Evolutionary conservation across 176 grass and related monocot genomes (phyloP).

Genomic region (Eragrostis nindensis): DNA sequence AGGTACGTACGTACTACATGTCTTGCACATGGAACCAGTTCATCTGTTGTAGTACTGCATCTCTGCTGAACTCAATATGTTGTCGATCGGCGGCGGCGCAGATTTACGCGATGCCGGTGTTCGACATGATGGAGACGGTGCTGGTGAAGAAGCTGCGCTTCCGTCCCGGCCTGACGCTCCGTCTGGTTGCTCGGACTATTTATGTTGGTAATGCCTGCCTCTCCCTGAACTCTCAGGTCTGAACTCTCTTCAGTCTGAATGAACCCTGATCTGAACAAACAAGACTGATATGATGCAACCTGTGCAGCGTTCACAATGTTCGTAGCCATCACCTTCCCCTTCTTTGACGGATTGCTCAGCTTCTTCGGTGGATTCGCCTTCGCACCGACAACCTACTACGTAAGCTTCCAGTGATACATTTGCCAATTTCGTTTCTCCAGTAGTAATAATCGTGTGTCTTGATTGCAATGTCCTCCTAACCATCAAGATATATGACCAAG

Average conservation of each 20-base stretch:
- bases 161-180: constrained; percentile 61
- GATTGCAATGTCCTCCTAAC: too few relatives aligned
- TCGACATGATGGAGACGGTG: constrained; percentile 94
- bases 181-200: constrained; percentile 55
- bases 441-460: too few relatives aligned
- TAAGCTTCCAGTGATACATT: constrained; percentile 30
- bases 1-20: background rate
- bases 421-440: too few relatives aligned
- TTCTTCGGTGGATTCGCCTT: constrained; percentile 93
- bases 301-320: constrained; percentile 93
- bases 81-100: constrained; percentile 14
- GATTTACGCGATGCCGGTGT: constrained; percentile 93
- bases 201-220: constrained; percentile 81
- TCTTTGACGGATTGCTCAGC: constrained; percentile 77
- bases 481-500: background rate
- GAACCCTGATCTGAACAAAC: background rate
- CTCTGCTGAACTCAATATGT: background rate
- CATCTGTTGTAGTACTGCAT: background rate
- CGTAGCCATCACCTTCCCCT: constrained; percentile 83
- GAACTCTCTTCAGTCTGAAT: background rate
- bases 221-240: background rate
- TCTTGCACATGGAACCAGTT: background rate
- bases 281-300: constrained; percentile 20
- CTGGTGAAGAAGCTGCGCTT: constrained; percentile 81
- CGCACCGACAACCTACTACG: constrained; percentile 88